Percentiles rank a stretch among this genome's conserved stretches.
phyloP scores from a whole-genome alignment of 345 rosid genomes.

The Salix arbutifolia region DNA sequence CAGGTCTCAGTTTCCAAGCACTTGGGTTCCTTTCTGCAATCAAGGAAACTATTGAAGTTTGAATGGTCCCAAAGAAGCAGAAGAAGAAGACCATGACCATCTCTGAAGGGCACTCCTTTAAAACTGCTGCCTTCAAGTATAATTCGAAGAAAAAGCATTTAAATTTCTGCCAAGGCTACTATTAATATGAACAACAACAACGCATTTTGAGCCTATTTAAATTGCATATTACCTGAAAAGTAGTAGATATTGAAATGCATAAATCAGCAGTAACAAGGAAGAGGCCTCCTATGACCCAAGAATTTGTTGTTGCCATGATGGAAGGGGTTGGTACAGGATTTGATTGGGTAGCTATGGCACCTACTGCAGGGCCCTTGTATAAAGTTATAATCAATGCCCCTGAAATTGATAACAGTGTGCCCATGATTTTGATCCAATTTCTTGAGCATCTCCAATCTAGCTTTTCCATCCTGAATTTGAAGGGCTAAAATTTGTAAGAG shows the following conservation, averaged over 20 bases:
- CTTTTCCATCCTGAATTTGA: constrained; percentile 46
- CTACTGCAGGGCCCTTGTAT: constrained; percentile 42
- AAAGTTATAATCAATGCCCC: constrained; percentile 47
- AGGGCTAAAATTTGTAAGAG: background rate
- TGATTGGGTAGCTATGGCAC: background rate
- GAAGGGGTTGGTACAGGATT: constrained; percentile 8
- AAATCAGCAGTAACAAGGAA: constrained; percentile 35
- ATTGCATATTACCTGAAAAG: constrained; percentile 36
- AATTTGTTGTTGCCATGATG: constrained; percentile 5
- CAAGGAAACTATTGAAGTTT: constrained; percentile 38
- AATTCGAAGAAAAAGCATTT: background rate
- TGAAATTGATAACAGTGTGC: constrained; percentile 37
- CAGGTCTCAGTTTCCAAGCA: constrained; percentile 44
- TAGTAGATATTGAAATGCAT: constrained; percentile 28
- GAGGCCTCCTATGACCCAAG: constrained; percentile 48
- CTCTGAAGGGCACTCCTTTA: constrained; percentile 43
- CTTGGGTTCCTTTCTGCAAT: constrained; percentile 37
- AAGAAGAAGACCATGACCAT: constrained; percentile 40
- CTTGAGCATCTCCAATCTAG: constrained; percentile 34
- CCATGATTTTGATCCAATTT: constrained; percentile 42
- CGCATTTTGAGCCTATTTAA: too few relatives aligned
- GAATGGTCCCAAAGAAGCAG: constrained; percentile 46
- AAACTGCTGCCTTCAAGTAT: constrained; percentile 43
- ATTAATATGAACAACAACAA: too few relatives aligned
- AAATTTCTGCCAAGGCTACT: too few relatives aligned